Conservation (phyloP, 192 early-diverging fungal genomes). For the Rhizophlyctis rosea region DNA sequence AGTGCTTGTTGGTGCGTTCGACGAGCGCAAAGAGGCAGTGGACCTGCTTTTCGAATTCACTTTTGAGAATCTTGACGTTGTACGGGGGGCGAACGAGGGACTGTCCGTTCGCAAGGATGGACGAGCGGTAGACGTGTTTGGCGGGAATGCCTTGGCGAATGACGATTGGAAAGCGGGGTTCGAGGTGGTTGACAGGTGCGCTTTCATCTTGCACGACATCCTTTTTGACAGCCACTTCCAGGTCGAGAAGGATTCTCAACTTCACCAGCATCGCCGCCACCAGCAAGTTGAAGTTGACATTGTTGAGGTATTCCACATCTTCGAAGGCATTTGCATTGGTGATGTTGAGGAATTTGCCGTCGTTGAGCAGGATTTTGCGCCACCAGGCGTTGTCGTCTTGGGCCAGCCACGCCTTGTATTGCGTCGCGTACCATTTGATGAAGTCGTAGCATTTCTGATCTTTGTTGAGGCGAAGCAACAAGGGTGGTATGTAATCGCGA, state of each 20-base stretch:
- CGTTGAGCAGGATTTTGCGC: too few species aligned
- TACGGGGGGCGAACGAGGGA: too few species aligned
- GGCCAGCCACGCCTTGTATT: background rate
- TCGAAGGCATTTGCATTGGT: background rate
- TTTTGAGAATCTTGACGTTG: too few species aligned
- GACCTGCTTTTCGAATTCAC: background rate
- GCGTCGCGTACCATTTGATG: slow-evolving; percentile 12
- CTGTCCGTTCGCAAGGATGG: too few species aligned
- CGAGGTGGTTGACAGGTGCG: too few species aligned
- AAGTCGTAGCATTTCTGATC: slow-evolving; percentile 14
- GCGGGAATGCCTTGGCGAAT: too few species aligned
- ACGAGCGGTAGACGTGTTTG: too few species aligned
- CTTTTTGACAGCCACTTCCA: background rate
- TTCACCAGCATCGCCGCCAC: background rate
- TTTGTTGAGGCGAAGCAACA: slow-evolving; percentile 6
- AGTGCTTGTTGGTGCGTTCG: background rate
- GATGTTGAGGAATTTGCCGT: background rate
- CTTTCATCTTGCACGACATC: background rate
- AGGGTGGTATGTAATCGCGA: background rate
- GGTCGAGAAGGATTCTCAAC: slow-evolving; percentile 3
- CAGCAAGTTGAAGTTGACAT: background rate
- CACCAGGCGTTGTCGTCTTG: too few species aligned
- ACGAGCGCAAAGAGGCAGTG: background rate
- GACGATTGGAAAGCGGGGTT: too few species aligned
- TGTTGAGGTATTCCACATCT: background rate